These are phyloP conservation scores for Cucumis sativus DNA, from an alignment of 306 rosid species.

Conservation along the genomic window Cucumber_9930_V3 NC_026659.2:23953501-23954000, in stretches of 20 bases:
- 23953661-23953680: not conserved
- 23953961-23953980: too few species aligned
- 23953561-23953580: not conserved
- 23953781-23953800: too few species aligned
- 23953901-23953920: too few species aligned
- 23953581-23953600: not conserved
- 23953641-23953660: not conserved
- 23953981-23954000: too few species aligned
- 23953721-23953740: not conserved
- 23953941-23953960: too few species aligned
- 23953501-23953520: not conserved
- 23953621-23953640: not conserved
- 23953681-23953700: not conserved
- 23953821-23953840: too few species aligned
- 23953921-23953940: too few species aligned
- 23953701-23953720: not conserved
- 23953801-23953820: not conserved
- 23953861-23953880: too few species aligned
- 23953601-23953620: not conserved
- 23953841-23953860: too few species aligned
- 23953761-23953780: too few species aligned
- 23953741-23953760: not conserved
- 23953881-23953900: too few species aligned
- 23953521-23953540: not conserved
- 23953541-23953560: not conserved